Conservation (phyloP, 2,329 filamentous ascomycete genomes). For the Rutstroemia sp. region DNA sequence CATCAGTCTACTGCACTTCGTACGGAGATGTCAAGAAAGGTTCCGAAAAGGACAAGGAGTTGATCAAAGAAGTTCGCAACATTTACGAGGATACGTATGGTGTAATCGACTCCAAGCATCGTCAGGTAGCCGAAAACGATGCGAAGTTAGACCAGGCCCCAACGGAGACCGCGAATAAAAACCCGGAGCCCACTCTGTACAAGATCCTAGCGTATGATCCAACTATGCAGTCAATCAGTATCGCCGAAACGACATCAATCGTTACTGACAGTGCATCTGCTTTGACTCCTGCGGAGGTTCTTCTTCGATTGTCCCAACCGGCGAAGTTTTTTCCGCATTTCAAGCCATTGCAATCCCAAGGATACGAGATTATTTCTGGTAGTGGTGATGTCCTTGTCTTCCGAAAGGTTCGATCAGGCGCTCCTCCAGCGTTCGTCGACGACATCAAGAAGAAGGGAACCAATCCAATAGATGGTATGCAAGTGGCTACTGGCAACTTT, state of each 20-base stretch:
- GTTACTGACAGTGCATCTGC: constrained; percentile 41
- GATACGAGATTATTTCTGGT: constrained; percentile 61
- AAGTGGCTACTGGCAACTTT: constrained; percentile 46
- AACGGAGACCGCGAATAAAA: not conserved
- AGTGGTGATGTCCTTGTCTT: constrained; percentile 58
- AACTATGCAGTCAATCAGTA: constrained; percentile 46
- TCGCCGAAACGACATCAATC: constrained; percentile 53
- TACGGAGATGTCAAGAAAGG: constrained; percentile 8
- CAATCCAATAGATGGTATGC: constrained; percentile 49
- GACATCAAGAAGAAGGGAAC: constrained; percentile 14
- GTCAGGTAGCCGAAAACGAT: constrained; percentile 15
- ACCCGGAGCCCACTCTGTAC: constrained; percentile 37
- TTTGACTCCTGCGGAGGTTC: constrained; percentile 50
- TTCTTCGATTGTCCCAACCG: constrained; percentile 54
- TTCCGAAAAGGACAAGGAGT: constrained; percentile 22
- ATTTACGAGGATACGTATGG: constrained; percentile 38
- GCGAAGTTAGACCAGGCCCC: not conserved
- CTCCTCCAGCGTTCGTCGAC: constrained; percentile 12
- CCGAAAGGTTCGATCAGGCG: constrained; percentile 44
- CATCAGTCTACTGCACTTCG: constrained; percentile 11
- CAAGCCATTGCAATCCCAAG: constrained; percentile 47
- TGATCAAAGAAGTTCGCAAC: constrained; percentile 32
- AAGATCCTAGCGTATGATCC: constrained; percentile 62
- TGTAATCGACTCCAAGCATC: constrained; percentile 29
- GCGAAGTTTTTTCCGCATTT: constrained; percentile 60